A percentile compares a stretch with the other conserved stretches of the same genome.
These are phyloP conservation scores for Phyllosticta citribraziliensis DNA, from an alignment of 2,329 filamentous ascomycete genomes.

Conservation along the genomic window DNA sequence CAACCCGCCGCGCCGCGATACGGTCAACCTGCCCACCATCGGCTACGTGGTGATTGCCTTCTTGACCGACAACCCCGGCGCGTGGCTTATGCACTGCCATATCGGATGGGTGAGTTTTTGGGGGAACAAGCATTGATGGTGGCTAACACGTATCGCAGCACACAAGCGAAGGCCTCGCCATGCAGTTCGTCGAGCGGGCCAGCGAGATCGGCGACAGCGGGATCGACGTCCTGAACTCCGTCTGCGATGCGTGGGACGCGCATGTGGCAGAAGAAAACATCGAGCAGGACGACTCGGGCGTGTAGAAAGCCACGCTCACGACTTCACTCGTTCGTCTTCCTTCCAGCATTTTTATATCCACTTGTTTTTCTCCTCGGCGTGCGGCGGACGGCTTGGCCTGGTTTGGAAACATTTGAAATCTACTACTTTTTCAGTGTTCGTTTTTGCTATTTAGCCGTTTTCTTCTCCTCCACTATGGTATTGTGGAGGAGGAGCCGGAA, in stretches of 20 bases:
- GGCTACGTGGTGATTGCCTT: slow-evolving; percentile 43
- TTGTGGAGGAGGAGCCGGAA: neutral
- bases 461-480: no score
- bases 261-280: slow-evolving; percentile 13
- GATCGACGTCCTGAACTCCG: slow-evolving; percentile 11
- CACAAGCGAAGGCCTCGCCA: slow-evolving; percentile 13
- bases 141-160: slow-evolving; percentile 6
- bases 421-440: neutral
- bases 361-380: neutral
- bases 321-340: neutral
- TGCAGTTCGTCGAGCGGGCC: slow-evolving; percentile 17
- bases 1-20: slow-evolving; percentile 26
- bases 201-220: slow-evolving; percentile 18
- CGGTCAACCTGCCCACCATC: slow-evolving; percentile 18
- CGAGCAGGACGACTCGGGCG: slow-evolving; percentile 18
- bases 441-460: neutral
- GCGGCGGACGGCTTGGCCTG: neutral
- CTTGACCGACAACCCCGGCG: slow-evolving; percentile 42
- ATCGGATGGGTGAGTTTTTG: neutral
- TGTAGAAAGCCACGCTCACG: slow-evolving; percentile 9
- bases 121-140: neutral
- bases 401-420: neutral
- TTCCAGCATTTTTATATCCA: neutral
- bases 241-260: slow-evolving; percentile 17
- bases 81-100: slow-evolving; percentile 15